Conservation (phyloP, 768 basidiomycete species). For the Piloderma croceum region DNA sequence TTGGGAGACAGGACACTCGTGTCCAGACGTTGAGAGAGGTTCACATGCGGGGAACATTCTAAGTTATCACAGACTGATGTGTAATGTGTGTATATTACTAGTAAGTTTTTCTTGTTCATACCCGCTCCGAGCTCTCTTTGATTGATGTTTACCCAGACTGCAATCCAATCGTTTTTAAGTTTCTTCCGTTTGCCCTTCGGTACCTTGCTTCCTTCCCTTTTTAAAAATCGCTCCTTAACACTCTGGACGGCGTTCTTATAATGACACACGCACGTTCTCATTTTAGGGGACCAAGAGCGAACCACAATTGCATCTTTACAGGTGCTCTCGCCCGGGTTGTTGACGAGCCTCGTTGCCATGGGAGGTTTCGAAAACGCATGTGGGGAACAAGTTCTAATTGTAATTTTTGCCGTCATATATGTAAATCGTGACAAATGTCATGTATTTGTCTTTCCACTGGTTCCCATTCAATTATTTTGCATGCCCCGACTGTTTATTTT, state of each 20-base stretch:
- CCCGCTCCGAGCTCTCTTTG: neutral
- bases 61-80: neutral
- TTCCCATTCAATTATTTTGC: too few species aligned
- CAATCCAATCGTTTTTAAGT: constrained; percentile 3
- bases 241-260: constrained; percentile 79
- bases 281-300: constrained; percentile 88
- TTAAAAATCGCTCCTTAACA: constrained; percentile 73
- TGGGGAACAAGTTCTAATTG: constrained; percentile 23
- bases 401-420: too few species aligned
- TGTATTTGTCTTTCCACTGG: too few species aligned
- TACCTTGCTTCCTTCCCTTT: constrained; percentile 1
- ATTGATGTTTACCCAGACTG: constrained; percentile 1
- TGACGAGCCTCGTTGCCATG: constrained; percentile 27
- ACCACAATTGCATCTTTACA: constrained; percentile 17
- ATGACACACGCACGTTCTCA: constrained; percentile 83
- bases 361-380: constrained; percentile 31
- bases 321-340: constrained; percentile 29
- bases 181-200: constrained; percentile 2
- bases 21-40: constrained; percentile 36
- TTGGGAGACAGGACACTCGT: constrained; percentile 20
- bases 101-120: neutral
- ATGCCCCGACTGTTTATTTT: constrained; percentile 38
- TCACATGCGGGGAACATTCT: constrained; percentile 47
- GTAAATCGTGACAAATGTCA: too few species aligned
- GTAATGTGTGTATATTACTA: too few species aligned